Base-by-base conservation (phyloP, 257 asterid species). In the Coffea eugenioides region DNA sequence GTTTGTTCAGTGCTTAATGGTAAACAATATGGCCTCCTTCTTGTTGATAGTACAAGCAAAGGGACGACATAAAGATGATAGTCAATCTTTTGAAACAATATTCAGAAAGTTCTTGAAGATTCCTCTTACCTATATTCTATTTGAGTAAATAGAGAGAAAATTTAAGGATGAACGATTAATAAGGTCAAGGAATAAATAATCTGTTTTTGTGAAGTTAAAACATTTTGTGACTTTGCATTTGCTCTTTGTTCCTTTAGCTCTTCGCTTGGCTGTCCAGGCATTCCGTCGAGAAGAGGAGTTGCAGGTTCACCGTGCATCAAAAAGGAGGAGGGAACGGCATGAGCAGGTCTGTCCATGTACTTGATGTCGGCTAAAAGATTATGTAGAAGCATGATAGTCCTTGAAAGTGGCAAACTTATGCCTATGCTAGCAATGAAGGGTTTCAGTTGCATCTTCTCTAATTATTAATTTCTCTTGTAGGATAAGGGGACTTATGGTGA, bases 251-350 rank as follows among this genome's bases (percentile, higher is more conserved):
- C 66, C 56, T 54, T 85, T 84, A 95, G 99, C 98, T 80, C 91
- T 96, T 76, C 97, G 97, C 76, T 65, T 87, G 69, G 96, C 97
- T 82, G 95, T 94, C 72, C 97, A 91, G 85, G 97, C 97, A 69
- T 96, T 96, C 83, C 89, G 85, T 71, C 85, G 95, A 76, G 97
- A 96, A 89, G 97, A 94, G 78, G 94, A 91, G 85, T 83, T 87
- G 82, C 96, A 88, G 45, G 89, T 78, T 77, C 88, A 81, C 81
- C 89, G 84, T 51, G 46, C 85, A 23, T 77, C 91, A 62, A 94
- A 91, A 87, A 90, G 90, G 80, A 87, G 97, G 83, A 94, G 91
- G 87, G 98, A 92, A 76, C 87, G 88, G 86, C 86, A 81, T 77
- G 98, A 90, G 13, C 97, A 83, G 94, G 97, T 91, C 84, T 80